Conservation (phyloP, 2,329 filamentous ascomycete genomes). For the Ambrosiella beaveri region DNA sequence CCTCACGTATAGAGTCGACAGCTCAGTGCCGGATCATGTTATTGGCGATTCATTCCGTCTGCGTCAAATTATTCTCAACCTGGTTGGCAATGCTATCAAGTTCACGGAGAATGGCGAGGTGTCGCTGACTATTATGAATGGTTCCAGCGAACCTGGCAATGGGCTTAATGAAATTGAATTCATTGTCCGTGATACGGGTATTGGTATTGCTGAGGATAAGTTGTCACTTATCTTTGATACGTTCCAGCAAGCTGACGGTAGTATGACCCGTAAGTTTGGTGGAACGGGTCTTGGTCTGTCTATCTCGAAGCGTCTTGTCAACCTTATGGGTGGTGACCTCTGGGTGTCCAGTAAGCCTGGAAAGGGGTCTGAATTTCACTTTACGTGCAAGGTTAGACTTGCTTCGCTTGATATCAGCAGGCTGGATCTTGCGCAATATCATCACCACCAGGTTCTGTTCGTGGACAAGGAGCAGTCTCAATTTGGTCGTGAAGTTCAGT, state of each 20-base stretch:
- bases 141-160: constrained; percentile 40
- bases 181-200: constrained; percentile 87
- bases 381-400: constrained; percentile 79
- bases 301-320: constrained; percentile 87
- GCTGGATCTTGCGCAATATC: constrained; percentile 77
- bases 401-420: constrained; percentile 61
- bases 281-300: constrained; percentile 86
- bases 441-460: constrained; percentile 80
- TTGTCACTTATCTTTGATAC: constrained; percentile 96
- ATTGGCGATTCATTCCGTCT: constrained; percentile 93
- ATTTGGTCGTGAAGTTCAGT: constrained; percentile 56
- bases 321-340: constrained; percentile 87
- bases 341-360: constrained; percentile 91
- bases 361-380: constrained; percentile 86
- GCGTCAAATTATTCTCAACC: constrained; percentile 88
- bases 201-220: constrained; percentile 90
- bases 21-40: constrained; percentile 83
- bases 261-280: constrained; percentile 88
- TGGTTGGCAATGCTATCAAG: constrained; percentile 97
- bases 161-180: constrained; percentile 66
- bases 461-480: constrained; percentile 79
- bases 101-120: constrained; percentile 96
- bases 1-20: constrained; percentile 84
- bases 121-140: constrained; percentile 63
- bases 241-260: constrained; percentile 95